Base-by-base conservation (phyloP, 371 early-diverging fungal genomes). In the Apophysomyces variabilis region DNA sequence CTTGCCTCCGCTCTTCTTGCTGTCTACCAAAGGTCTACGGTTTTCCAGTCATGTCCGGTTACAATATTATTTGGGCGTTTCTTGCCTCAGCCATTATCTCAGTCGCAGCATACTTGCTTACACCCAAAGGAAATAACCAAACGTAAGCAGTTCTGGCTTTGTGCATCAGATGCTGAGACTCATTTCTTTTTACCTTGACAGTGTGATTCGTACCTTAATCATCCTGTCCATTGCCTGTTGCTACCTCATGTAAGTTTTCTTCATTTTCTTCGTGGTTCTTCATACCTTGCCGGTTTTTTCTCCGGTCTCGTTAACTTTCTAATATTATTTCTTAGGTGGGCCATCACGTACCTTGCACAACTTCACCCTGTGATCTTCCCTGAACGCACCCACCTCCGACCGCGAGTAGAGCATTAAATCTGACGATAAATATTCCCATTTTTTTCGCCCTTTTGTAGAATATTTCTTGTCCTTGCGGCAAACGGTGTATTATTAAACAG, bases 321-420 rank as follows among this genome's bases (percentile, higher is more conserved):
- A 3, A 0, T 26, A 26, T 26, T 26, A 3, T 26, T 26, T 26
- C 32, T 26, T 73, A 90, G 89, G 87, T 91, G 92, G 92, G 88
- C 89, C 5, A 77, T 91, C 69, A 89, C 90, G 45, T 91, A 91
- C 66, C 70, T 91, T 64, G 90, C 90, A 36, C 92, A 91, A 79
- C 78, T 91, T 11, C 84, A 91, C 67, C 92, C 92, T 37, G 72
- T 91, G 57, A 78, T 91, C 54, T 72, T 77, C 46, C 92, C 92
- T 12, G 85, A 75, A 72, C 88, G 89, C 45, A 78, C 76, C 66
- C 87, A 89, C 74, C 77, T 91, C 68, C 78, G 87, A 74, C 79
- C 84, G 41, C 85, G 70, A 60, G 70, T 70, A 36, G 67, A 67
- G 58, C 56, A 66, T n/a, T 61, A 56, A 47, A 26, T 13, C 41